Evolutionary conservation across 176 grass and related monocot species (phyloP).

Genomic region (Zea mays): Zm-B73-REFERENCE-NAM-5.0 NC_050099.1:224121001-224121500

Average conservation of each 20-base stretch:
- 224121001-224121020: no score
- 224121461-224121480: conserved; percentile 62
- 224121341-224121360: conserved; percentile 54
- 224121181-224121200: conserved; percentile 60
- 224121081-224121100: conserved; percentile 67
- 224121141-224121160: conserved; percentile 87
- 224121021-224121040: conserved; percentile 16
- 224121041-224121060: conserved; percentile 72
- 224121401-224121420: conserved; percentile 43
- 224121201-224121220: conserved; percentile 69
- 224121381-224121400: conserved; percentile 67
- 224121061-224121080: conserved; percentile 57
- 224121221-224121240: conserved; percentile 82
- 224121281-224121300: conserved; percentile 82
- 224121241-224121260: conserved; percentile 82
- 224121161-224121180: conserved; percentile 56
- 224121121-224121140: conserved; percentile 77
- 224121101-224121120: conserved; percentile 59
- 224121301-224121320: conserved; percentile 82
- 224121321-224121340: conserved; percentile 70
- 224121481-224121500: conserved; percentile 69
- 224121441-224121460: conserved; percentile 71
- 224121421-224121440: conserved; percentile 60
- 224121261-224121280: conserved; percentile 91
- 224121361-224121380: conserved; percentile 84